phyloP scores from a whole-genome alignment of 169 alveolate genomes.

The Condylostoma magnum region DNA sequence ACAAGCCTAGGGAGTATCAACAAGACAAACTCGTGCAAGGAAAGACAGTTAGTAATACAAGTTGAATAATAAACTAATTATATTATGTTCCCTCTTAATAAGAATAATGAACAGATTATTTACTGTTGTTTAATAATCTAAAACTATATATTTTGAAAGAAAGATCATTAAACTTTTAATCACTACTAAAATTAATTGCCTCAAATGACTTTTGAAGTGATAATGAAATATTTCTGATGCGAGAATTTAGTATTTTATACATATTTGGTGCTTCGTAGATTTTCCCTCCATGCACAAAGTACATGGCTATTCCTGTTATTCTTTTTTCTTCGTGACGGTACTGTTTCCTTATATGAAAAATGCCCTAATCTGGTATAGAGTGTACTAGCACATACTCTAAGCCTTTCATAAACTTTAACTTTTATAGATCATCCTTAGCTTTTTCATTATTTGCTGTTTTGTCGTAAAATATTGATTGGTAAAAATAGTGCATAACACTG shows the following conservation, averaged over 20 bases:
- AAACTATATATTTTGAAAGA: too few species aligned
- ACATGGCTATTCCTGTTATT: constrained; percentile 11
- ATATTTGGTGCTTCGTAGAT: constrained; percentile 24
- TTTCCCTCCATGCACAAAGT: constrained; percentile 14
- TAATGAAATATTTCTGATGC: constrained; percentile 15
- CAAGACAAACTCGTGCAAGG: too few species aligned
- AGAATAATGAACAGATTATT: too few species aligned
- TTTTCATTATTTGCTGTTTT: constrained; percentile 29
- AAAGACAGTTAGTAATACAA: too few species aligned
- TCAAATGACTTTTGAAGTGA: constrained; percentile 26
- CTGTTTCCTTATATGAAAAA: constrained; percentile 24
- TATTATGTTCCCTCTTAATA: too few species aligned
- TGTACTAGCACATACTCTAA: constrained; percentile 11
- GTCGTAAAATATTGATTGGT: constrained; percentile 23
- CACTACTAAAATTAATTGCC: too few species aligned
- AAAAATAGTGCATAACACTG: constrained; percentile 25
- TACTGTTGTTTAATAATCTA: too few species aligned
- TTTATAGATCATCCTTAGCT: constrained; percentile 12
- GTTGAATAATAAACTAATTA: too few species aligned
- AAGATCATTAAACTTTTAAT: too few species aligned
- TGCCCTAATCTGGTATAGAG: constrained; percentile 27
- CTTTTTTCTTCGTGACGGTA: constrained; percentile 6
- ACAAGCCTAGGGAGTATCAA: too few species aligned
- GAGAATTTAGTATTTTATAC: not conserved
- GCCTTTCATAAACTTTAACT: constrained; percentile 8